Evolutionary conservation across 352 stramenopile genomes (phyloP), one percentile per base, ranked within the genome.

Genomic region (Globisporangium irregulare): DNA sequence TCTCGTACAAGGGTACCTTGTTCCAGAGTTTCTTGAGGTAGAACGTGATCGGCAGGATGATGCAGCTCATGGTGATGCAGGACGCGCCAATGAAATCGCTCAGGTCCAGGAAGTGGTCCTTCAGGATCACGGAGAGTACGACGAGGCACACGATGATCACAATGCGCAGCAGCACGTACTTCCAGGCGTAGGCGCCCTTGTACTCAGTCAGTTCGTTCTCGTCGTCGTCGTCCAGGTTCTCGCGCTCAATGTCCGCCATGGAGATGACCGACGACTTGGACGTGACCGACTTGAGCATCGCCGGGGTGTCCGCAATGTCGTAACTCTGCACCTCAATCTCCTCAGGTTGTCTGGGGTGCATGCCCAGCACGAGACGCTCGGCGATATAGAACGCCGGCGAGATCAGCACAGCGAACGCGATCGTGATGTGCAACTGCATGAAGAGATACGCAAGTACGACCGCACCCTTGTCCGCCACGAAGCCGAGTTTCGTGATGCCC

Each of bases 1-100:
- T 84, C 56, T 81, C 78, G 81, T 96, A 86, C 58, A 92, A 78
- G 29, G 96, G 66, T 3, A 97, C 62, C 1, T 89, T 89, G 4
- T 89, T 86, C n/a, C 86, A 78, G 57, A 72, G 77, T 0, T 43
- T 72, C 5, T 65, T 62, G 9, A 66, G 48, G 50, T 56, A 56
- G 50, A 56, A 56, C 50, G 18, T 10, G 7, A 56, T 41, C 36
- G 36, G 36, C 36, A 41, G 36, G 36, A 41, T 41, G 9, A 41
- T 41, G 8, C 36, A 41, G 18, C 50, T 56, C 50, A 56, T 56
- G 14, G 50, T 56, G 15, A 56, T 56, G 50, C 50, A 56, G 4
- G 64, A 58, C 32, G 53, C 57, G 46, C 72, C 73, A 6, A 71
- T 67, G 50, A 67, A 64, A 36, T 88, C 74, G 71, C 84, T 84